These are phyloP conservation scores for Hypoxylon cercidicola DNA, from an alignment of 495 filamentous ascomycete genomes.

Conservation along the genomic window DNA sequence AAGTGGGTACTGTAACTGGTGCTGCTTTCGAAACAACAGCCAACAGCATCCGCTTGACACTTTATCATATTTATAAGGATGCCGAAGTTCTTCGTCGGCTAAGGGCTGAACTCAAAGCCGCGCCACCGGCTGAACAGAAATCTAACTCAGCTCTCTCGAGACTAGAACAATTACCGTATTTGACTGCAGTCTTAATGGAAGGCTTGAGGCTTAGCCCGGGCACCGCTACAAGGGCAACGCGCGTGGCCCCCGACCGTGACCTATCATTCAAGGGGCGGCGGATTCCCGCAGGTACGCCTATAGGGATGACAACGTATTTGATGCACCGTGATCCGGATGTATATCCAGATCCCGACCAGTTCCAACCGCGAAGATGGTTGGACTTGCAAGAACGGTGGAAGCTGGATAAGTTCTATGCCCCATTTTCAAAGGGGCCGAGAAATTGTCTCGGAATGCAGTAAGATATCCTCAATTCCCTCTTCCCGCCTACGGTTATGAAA, in stretches of 20 bases:
- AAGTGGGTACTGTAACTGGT: conserved; percentile 34
- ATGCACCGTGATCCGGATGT: conserved; percentile 42
- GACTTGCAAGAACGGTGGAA: conserved; percentile 21
- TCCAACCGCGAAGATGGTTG: conserved; percentile 33
- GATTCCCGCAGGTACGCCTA: conserved; percentile 42
- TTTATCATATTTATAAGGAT: conserved; percentile 39
- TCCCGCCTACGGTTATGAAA: not conserved
- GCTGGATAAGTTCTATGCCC: conserved; percentile 38
- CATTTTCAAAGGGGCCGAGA: conserved; percentile 43
- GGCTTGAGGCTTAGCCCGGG: conserved; percentile 33
- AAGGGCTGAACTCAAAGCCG: conserved; percentile 27
- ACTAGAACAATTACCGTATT: conserved; percentile 44
- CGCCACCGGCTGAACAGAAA: not conserved
- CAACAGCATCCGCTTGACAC: conserved; percentile 30
- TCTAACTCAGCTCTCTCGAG: not conserved
- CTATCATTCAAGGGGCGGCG: not conserved
- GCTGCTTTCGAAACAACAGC: conserved; percentile 45
- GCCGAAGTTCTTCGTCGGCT: conserved; percentile 25
- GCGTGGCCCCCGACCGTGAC: not conserved
- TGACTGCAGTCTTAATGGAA: conserved; percentile 49
- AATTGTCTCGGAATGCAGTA: conserved; percentile 49
- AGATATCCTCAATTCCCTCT: conserved; percentile 14
- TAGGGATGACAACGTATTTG: conserved; percentile 46
- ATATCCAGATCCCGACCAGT: conserved; percentile 29
- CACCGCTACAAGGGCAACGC: not conserved